Evolutionary conservation across 352 stramenopile genomes (phyloP).

Genomic region (Thraustochytrium aureum): DNA sequence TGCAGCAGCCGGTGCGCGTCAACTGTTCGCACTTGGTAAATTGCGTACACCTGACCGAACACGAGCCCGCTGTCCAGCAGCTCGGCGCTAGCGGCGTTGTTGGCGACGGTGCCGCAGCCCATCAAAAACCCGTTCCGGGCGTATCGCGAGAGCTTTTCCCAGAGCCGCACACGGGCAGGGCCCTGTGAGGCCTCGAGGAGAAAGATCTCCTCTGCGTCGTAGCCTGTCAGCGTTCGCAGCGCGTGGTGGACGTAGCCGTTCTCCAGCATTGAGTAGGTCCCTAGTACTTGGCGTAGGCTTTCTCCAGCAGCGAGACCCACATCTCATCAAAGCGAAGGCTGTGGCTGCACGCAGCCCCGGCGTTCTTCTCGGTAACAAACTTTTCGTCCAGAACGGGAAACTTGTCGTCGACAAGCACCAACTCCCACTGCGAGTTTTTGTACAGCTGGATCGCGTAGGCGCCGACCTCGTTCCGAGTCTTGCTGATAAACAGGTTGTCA

Average conservation of each 20-base stretch:
- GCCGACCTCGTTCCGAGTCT: slow-evolving; percentile 81
- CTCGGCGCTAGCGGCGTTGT: slow-evolving; percentile 76
- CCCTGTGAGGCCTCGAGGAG: slow-evolving; percentile 73
- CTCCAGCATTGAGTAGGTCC: slow-evolving; percentile 77
- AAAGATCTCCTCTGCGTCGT: slow-evolving; percentile 79
- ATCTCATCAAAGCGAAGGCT: slow-evolving; percentile 80
- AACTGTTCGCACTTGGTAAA: slow-evolving; percentile 81
- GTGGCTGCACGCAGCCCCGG: slow-evolving; percentile 76
- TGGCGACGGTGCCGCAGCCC: slow-evolving; percentile 76
- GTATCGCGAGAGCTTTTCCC: slow-evolving; percentile 79
- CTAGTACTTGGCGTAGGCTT: slow-evolving; percentile 89
- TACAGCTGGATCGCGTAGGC: slow-evolving; percentile 85
- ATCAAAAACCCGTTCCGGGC: slow-evolving; percentile 82
- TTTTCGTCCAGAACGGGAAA: slow-evolving; percentile 75
- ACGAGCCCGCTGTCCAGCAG: slow-evolving; percentile 81
- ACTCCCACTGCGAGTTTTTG: slow-evolving; percentile 88
- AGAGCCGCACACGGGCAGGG: slow-evolving; percentile 79
- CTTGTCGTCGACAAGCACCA: slow-evolving; percentile 83
- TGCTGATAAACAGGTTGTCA: slow-evolving; percentile 78
- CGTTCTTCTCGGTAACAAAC: slow-evolving; percentile 62
- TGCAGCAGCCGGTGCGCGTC: slow-evolving; percentile 78
- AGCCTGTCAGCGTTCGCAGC: slow-evolving; percentile 77
- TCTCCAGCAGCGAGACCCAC: slow-evolving; percentile 88
- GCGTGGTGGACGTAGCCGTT: slow-evolving; percentile 83
- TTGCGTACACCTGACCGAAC: slow-evolving; percentile 82